phyloP scores from a whole-genome alignment of 164 flowering plant species.

The Liriodendron chinense region DNA sequence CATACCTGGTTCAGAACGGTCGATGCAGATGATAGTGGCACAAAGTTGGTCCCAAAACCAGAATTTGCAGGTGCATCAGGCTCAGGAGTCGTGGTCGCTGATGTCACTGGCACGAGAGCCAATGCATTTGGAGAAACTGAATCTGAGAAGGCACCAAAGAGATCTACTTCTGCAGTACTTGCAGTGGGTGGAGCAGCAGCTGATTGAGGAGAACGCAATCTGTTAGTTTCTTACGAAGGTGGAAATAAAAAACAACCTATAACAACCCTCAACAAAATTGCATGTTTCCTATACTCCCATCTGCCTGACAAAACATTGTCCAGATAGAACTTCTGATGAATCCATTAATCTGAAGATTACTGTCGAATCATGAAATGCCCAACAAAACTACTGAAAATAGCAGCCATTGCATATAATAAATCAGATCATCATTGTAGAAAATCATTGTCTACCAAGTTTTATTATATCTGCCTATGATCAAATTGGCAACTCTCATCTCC shows the following conservation, averaged over 20 bases:
- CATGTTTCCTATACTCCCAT: neutral
- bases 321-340: neutral
- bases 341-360: neutral
- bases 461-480: too few relatives aligned
- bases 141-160: slow-evolving; percentile 73
- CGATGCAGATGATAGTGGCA: slow-evolving; percentile 34
- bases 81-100: slow-evolving; percentile 32
- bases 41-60: slow-evolving; percentile 35
- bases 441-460: too few relatives aligned
- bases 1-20: slow-evolving; percentile 51
- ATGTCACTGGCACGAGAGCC: slow-evolving; percentile 56
- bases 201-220: neutral
- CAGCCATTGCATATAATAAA: neutral
- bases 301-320: neutral
- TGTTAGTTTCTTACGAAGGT: neutral
- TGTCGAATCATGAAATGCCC: neutral
- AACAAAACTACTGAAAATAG: neutral
- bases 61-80: slow-evolving; percentile 24
- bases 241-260: neutral
- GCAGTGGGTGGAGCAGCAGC: slow-evolving; percentile 46
- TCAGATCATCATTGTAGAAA: too few relatives aligned
- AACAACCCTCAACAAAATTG: neutral
- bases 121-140: slow-evolving; percentile 45
- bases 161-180: slow-evolving; percentile 60
- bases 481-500: too few relatives aligned